A percentile compares a stretch with the other conserved stretches of the same genome.
Conservation (phyloP, 2,329 filamentous ascomycete genomes). For the Botrytis paeoniae region DNA sequence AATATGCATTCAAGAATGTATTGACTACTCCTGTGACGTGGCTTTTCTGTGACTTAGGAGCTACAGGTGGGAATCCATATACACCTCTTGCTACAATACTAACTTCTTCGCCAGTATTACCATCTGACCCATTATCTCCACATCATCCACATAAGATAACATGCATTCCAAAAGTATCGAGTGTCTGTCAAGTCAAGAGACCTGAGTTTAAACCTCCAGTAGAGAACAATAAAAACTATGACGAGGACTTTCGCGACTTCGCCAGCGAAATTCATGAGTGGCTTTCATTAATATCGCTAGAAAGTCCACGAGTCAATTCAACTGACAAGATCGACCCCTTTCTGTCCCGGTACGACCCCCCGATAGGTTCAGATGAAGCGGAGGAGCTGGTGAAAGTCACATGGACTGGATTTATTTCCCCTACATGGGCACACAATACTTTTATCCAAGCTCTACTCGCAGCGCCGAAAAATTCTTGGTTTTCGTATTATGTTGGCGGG, state of each 20-base stretch:
- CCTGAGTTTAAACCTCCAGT: slow-evolving; percentile 34
- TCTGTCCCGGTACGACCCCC: slow-evolving; percentile 64
- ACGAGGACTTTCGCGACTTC: slow-evolving; percentile 58
- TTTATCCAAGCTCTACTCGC: slow-evolving; percentile 47
- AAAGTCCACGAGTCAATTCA: slow-evolving; percentile 59
- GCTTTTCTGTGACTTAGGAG: slow-evolving; percentile 68
- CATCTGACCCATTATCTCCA: slow-evolving; percentile 48
- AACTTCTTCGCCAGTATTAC: slow-evolving; percentile 40
- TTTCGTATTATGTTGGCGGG: slow-evolving; percentile 52
- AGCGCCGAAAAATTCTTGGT: slow-evolving; percentile 51
- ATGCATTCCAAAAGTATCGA: slow-evolving; percentile 35
- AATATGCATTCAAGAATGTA: slow-evolving; percentile 58
- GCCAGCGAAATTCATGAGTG: slow-evolving; percentile 69
- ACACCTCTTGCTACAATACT: slow-evolving; percentile 18
- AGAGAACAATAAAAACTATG: slow-evolving; percentile 39
- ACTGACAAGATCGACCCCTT: slow-evolving; percentile 64
- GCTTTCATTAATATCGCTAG: slow-evolving; percentile 64
- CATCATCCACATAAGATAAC: slow-evolving; percentile 46
- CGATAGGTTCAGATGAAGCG: slow-evolving; percentile 36
- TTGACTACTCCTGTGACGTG: slow-evolving; percentile 66
- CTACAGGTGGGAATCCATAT: slow-evolving; percentile 43
- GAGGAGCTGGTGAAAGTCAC: slow-evolving; percentile 48
- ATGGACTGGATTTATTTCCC: slow-evolving; percentile 58
- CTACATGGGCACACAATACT: slow-evolving; percentile 50
- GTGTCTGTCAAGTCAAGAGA: slow-evolving; percentile 35